Base-by-base conservation (phyloP, 495 filamentous ascomycete species). In the Penicillium herquei region DNA sequence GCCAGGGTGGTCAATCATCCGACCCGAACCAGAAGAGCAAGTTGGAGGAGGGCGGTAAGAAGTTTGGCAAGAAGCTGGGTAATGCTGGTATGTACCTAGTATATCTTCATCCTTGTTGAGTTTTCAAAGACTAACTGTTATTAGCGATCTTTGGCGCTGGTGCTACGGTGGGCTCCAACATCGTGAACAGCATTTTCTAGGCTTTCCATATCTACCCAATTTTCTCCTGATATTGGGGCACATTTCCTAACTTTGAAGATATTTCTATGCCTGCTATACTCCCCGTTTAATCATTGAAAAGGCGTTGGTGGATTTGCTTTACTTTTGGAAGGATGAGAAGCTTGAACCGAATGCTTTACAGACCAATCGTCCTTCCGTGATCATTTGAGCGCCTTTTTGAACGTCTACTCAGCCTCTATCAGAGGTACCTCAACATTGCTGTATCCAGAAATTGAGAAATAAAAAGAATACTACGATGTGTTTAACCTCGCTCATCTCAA, bases 161-260 rank as follows among this genome's bases (percentile, higher is more conserved):
- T 64, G 92, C 92, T 55, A 95, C 94, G 5, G 84, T 97, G 56
- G 94, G 94, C 31, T 82, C 86, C 52, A 92, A 96, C 56, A 87
- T 98, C 65, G 94, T 98, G 52, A 95, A 96, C 68, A 83, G 86
- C 51, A 95, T 98, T 49, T 95, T 96, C 69, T 95, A 84, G 76
- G 57, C 52, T 41, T 32, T 11, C 16, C 7, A 12, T 14, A n/a
- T 14, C 11, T 18, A n/a, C 31, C 10, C 17, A 5, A 18, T 40
- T 8, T 16, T 13, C 31, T 14, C 21, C 10, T 42, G 50, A 26
- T n/a, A 9, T 12, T 33, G 9, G 16, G 6, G 5, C 37, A 12
- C 14, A 11, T 51, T 39, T 39, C 14, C 11, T 16, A n/a, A 26
- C 14, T 34, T 26, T 37, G 14, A 21, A 34, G 16, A 35, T 26